These are phyloP conservation scores for Trichoderma afroharzianum DNA, from an alignment of 2,329 filamentous ascomycete species.

Conservation along the genomic window DNA sequence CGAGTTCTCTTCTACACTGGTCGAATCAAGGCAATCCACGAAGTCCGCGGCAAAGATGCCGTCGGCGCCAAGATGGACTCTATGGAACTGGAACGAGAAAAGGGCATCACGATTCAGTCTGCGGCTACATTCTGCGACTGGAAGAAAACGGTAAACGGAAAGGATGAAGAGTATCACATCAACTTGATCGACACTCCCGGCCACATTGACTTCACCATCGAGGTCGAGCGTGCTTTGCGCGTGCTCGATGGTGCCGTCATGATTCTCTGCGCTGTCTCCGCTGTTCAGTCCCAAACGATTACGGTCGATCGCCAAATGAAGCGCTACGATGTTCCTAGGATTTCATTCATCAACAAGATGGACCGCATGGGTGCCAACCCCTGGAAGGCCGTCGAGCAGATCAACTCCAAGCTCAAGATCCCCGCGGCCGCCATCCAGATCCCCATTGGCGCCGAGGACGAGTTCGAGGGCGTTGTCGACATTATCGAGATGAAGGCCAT, in stretches of 20 bases:
- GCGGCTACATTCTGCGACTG: slow-evolving; percentile 98
- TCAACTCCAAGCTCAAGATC: slow-evolving; percentile 93
- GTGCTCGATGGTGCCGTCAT: slow-evolving; percentile 96
- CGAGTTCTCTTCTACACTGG: slow-evolving; percentile 98
- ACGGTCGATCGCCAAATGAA: slow-evolving; percentile 99
- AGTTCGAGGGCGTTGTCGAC: slow-evolving; percentile 89
- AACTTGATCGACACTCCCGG: slow-evolving; percentile 98
- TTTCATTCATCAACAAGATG: slow-evolving; percentile 99
- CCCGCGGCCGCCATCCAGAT: slow-evolving; percentile 91
- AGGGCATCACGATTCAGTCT: slow-evolving; percentile 98
- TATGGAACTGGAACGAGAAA: slow-evolving; percentile 97
- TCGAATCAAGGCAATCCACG: slow-evolving; percentile 93
- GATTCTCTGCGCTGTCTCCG: slow-evolving; percentile 96
- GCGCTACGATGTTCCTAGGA: slow-evolving; percentile 90
- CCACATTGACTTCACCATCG: slow-evolving; percentile 98
- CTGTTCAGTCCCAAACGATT: slow-evolving; percentile 96
- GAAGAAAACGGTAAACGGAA: slow-evolving; percentile 78
- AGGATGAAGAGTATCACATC: slow-evolving; percentile 91
- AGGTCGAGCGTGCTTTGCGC: slow-evolving; percentile 91
- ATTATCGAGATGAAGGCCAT: slow-evolving; percentile 87
- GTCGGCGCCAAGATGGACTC: slow-evolving; percentile 99
- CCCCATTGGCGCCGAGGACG: slow-evolving; percentile 87
- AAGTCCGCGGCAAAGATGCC: slow-evolving; percentile 89
- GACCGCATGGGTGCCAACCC: slow-evolving; percentile 98
- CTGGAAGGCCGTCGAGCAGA: slow-evolving; percentile 95